These are phyloP conservation scores for Begonia masoniana DNA, from an alignment of 306 rosid genomes.

Conservation along the genomic window DNA sequence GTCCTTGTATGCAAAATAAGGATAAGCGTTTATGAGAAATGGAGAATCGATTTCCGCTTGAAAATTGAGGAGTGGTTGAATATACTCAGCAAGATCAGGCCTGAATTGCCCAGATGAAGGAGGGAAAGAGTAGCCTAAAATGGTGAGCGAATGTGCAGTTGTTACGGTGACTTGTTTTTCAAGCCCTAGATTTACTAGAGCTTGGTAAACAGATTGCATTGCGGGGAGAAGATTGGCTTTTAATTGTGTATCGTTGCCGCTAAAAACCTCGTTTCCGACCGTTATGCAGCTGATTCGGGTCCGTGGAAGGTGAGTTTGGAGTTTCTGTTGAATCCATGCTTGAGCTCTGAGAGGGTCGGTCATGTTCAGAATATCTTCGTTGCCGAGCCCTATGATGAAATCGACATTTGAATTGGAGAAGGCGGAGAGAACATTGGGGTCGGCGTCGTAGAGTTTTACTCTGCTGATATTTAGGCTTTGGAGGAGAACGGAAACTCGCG, in stretches of 20 bases:
- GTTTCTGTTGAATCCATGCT: constrained; percentile 48
- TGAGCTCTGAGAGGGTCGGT: constrained; percentile 67
- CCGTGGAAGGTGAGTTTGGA: constrained; percentile 64
- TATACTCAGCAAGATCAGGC: constrained; percentile 31
- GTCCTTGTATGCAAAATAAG: constrained; percentile 71
- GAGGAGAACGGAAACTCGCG: constrained; percentile 51
- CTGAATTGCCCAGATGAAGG: constrained; percentile 89
- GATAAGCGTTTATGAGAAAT: constrained; percentile 92
- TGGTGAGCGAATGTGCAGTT: constrained; percentile 72
- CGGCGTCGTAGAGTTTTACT: constrained; percentile 80
- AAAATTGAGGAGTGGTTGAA: constrained; percentile 52
- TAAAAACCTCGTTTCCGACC: constrained; percentile 9
- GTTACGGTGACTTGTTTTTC: constrained; percentile 52
- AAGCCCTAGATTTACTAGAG: constrained; percentile 47
- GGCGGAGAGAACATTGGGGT: constrained; percentile 50
- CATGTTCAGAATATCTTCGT: constrained; percentile 40
- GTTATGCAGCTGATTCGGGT: constrained; percentile 71
- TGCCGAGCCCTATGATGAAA: constrained; percentile 62
- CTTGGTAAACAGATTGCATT: constrained; percentile 53
- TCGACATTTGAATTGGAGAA: constrained; percentile 68
- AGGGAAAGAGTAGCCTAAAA: constrained; percentile 65
- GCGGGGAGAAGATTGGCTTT: constrained; percentile 60
- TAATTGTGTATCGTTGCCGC: constrained; percentile 61
- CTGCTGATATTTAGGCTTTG: constrained; percentile 50
- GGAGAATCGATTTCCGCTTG: constrained; percentile 53